Percentiles rank a stretch among this genome's conserved stretches.
Conservation (phyloP, 208 protist genomes). For the Leishmania lainsoni region DNA sequence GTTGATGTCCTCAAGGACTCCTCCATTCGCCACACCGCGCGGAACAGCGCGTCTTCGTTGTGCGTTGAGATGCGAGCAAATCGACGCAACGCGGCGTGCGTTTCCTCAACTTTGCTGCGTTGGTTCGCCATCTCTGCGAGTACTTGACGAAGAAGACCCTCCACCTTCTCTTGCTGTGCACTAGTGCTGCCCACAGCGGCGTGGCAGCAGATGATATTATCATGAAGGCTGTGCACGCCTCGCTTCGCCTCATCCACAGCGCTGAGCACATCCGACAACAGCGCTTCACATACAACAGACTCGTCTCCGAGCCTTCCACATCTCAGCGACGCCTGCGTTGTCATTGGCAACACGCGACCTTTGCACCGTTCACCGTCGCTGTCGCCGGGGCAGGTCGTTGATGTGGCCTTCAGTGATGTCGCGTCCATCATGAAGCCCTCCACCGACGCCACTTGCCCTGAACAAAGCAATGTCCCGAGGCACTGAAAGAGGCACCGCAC, state of each 20-base stretch:
- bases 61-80: slow-evolving; percentile 8
- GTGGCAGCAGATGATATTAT: background rate
- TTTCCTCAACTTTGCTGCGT: background rate
- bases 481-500: background rate
- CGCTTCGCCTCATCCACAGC: background rate
- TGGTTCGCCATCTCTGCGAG: background rate
- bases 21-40: slow-evolving; percentile 8
- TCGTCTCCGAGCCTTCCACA: background rate
- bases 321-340: background rate
- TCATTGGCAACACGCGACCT: background rate
- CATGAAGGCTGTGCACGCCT: background rate
- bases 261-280: background rate
- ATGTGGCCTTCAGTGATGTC: background rate
- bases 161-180: background rate
- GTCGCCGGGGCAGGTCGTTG: background rate
- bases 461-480: background rate
- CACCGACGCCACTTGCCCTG: background rate
- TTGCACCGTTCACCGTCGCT: background rate
- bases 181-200: background rate
- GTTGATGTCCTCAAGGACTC: background rate
- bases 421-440: background rate
- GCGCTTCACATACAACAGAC: background rate
- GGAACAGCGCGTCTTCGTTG: slow-evolving; percentile 11
- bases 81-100: background rate
- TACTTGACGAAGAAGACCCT: background rate